A percentile compares a stretch with the other conserved stretches of the same genome.
phyloP scores from a whole-genome alignment of 176 grass and related monocot genomes.

The Saccharum officinarum region DNA sequence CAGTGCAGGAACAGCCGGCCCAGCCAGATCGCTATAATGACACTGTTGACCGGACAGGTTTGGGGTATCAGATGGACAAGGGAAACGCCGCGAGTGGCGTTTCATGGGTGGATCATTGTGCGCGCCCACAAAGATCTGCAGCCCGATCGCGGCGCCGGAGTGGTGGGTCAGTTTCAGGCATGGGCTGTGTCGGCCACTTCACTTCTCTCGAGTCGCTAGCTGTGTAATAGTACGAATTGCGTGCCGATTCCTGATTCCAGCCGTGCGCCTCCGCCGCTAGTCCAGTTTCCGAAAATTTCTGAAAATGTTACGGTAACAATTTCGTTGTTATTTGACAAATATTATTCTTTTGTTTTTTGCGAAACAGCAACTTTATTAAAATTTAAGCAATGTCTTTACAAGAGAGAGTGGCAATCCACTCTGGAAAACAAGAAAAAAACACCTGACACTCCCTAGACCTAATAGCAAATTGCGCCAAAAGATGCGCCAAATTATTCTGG shows the following conservation, averaged over 20 bases:
- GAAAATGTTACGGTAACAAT: too few relatives aligned
- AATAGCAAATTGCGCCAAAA: too few relatives aligned
- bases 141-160: not conserved
- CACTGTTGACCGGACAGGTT: not conserved
- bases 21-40: constrained; percentile 3
- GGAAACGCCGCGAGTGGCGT: not conserved
- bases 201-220: too few relatives aligned
- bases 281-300: too few relatives aligned
- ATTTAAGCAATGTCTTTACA: too few relatives aligned
- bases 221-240: not conserved
- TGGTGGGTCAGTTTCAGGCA: not conserved
- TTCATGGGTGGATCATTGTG: not conserved
- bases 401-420: too few relatives aligned
- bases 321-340: too few relatives aligned
- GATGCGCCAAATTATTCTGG: too few relatives aligned
- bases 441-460: too few relatives aligned
- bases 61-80: not conserved
- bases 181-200: constrained; percentile 7
- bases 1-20: not conserved
- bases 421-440: too few relatives aligned
- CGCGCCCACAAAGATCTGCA: not conserved
- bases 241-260: not conserved
- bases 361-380: too few relatives aligned
- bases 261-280: not conserved
- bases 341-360: too few relatives aligned